These are phyloP conservation scores for Tylopilus intermedius DNA, from an alignment of 768 basidiomycete species.

Conservation along the genomic window DNA sequence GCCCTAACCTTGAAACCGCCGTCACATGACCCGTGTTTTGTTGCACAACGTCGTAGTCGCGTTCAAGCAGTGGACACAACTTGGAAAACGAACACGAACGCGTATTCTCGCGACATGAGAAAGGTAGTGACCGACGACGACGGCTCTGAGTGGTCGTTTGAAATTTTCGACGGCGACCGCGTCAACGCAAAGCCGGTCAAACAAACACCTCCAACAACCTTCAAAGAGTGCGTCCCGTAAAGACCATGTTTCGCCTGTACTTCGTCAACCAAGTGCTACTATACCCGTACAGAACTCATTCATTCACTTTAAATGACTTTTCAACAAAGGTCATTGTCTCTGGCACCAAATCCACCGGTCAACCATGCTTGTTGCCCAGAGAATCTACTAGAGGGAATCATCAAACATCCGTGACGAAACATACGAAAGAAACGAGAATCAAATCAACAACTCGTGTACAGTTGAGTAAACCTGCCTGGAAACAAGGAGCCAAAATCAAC, in stretches of 20 bases:
- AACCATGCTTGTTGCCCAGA: neutral
- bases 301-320: slow-evolving; percentile 15
- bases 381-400: neutral
- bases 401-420: neutral
- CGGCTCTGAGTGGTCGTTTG: slow-evolving; percentile 29
- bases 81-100: neutral
- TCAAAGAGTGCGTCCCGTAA: slow-evolving; percentile 15
- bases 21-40: slow-evolving; percentile 13
- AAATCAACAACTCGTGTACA: neutral
- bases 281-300: slow-evolving; percentile 13
- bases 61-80: neutral
- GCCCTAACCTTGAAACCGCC: neutral
- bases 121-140: slow-evolving; percentile 12
- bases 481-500: neutral
- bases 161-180: slow-evolving; percentile 28
- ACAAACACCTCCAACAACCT: slow-evolving; percentile 10
- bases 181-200: slow-evolving; percentile 18
- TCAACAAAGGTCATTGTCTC: slow-evolving; percentile 9
- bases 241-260: slow-evolving; percentile 10
- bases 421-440: neutral
- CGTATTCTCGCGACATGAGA: slow-evolving; percentile 14
- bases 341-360: neutral
- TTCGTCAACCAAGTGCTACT: slow-evolving; percentile 4
- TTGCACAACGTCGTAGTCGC: neutral
- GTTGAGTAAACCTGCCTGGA: slow-evolving; percentile 12